Evolutionary conservation across 129 eudicot species (phyloP), one percentile per base, ranked within the genome.

Genomic region (Flaveria brownii): DNA sequence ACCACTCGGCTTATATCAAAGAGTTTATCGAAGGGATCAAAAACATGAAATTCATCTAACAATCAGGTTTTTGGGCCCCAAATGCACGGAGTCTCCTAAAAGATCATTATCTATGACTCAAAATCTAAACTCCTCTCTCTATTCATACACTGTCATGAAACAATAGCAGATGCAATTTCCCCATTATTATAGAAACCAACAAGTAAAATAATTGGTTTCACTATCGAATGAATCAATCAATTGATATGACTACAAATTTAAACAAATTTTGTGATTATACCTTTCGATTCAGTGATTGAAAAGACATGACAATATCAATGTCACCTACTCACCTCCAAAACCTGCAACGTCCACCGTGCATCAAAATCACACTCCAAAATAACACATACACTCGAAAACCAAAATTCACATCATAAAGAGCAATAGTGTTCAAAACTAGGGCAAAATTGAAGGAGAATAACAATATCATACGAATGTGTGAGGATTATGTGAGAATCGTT

Each of bases 231-330:
- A 80, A 52, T 26, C 23, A 42, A 51, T 45, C 79, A 80, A 52
- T 18, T 45, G 70, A 80, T 62, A 20, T 73, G 79, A 80, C 78
- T 63, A 52, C 20, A 72, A 60, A 63, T 73, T n/a, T 79, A 30
- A n/a, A 64, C 43, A 26, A 68, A 51, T 52, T 65, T 73, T 66
- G 54, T 66, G 68, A 59, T 77, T n/a, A 77, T 55, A 68, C 81
- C 68, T 77, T 77, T 68, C 60, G 43, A 42, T n/a, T 39, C 46
- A 23, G 52, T 11, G 49, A 15, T 49, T 36, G 78, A 79, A 63
- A 79, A 33, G 83, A 72, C 73, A 50, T 64, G 73, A 72, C 78
- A 17, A 65, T 64, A 15, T 52, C 65, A 57, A n/a, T 23, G 68
- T 63, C 45, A 30, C 69, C 67, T 14, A 72, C 60, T 71, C 59